A percentile compares a stretch with the other conserved stretches of the same genome.
Evolutionary conservation across 139 green algal species (phyloP).

Genomic region (Chlamydomonas sphaeroides): DNA sequence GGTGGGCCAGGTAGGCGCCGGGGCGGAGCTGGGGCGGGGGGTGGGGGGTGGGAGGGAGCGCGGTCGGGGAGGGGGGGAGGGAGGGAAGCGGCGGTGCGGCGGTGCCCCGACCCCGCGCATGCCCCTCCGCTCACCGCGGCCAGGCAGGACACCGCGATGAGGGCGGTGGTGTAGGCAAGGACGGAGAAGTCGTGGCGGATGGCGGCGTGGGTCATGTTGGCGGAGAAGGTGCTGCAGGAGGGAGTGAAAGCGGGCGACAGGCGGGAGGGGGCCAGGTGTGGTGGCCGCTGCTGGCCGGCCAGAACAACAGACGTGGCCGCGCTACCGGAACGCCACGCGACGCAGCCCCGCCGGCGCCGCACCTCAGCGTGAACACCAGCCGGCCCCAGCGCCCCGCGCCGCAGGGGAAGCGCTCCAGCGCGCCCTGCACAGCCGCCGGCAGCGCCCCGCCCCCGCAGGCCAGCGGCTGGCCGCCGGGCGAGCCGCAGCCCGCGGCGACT

Average conservation of each 20-base stretch:
- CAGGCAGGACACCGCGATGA: background rate
- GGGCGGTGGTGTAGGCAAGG: background rate
- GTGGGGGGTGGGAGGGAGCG: background rate
- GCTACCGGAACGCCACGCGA: too few relatives aligned
- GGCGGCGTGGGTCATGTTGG: too few relatives aligned
- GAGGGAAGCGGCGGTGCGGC: background rate
- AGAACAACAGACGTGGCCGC: too few relatives aligned
- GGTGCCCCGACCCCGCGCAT: background rate
- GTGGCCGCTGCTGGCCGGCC: too few relatives aligned
- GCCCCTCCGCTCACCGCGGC: background rate
- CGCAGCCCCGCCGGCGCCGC: too few relatives aligned
- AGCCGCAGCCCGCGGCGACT: background rate
- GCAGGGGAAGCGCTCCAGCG: slow-evolving; percentile 4
- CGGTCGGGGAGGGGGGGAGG: background rate
- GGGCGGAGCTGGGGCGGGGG: background rate
- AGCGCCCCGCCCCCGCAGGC: too few relatives aligned
- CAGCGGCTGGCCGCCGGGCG: background rate
- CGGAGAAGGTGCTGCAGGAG: too few relatives aligned
- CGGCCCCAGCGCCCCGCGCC: too few relatives aligned
- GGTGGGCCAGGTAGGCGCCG: background rate
- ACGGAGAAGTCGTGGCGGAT: background rate
- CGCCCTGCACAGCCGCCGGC: background rate
- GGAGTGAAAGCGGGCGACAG: background rate
- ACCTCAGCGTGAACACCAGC: background rate
- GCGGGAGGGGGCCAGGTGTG: background rate